Base-by-base conservation (phyloP, 257 asterid genomes). In the Mentha longifolia region DNA sequence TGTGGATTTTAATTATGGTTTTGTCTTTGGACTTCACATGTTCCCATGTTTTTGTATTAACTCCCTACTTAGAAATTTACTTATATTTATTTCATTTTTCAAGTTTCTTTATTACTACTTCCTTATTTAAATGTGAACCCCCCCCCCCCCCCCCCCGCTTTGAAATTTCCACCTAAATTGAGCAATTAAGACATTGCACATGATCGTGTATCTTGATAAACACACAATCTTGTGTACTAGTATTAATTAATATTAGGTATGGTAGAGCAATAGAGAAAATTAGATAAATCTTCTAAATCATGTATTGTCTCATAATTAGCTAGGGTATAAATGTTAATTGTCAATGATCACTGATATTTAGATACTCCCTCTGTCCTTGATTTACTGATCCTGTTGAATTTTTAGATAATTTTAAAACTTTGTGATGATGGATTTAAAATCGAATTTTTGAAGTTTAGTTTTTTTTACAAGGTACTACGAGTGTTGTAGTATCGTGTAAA, bases 161-260 rank as follows among this genome's bases (percentile, higher is more conserved):
- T 60, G 41, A 50, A 65, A 64, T 51, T 76, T 71, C 77, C 76
- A 70, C 68, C 72, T 82, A 70, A 63, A 71, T 45, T 70, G 78
- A 61, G 60, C 67, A 70, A 67, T 81, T 77, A 77, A 77, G 67
- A 70, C 76, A 42, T 14, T 50, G 65, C 85, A 81, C 82, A 77
- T 81, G 85, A 61, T 68, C 35, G 65, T 71, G 37, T 68, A 63
- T 61, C 78, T 73, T 73, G 35, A 64, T 74, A 66, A 79, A 70
- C 67, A 65, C 77, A 61, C 77, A 72, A 52, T 59, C 51, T 65
- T 70, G 17, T 67, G 22, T 71, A 61, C 35, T 71, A 50, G 2
- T 12, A 35, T 65, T 47, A 57, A 49, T 49, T 56, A 6, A 17
- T 6, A 50, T 51, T 68, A 37, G 30, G 47, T 60, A 20, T 25